phyloP scores from a whole-genome alignment of 2,329 filamentous ascomycete genomes.

The Venturia aucupariae region DNA sequence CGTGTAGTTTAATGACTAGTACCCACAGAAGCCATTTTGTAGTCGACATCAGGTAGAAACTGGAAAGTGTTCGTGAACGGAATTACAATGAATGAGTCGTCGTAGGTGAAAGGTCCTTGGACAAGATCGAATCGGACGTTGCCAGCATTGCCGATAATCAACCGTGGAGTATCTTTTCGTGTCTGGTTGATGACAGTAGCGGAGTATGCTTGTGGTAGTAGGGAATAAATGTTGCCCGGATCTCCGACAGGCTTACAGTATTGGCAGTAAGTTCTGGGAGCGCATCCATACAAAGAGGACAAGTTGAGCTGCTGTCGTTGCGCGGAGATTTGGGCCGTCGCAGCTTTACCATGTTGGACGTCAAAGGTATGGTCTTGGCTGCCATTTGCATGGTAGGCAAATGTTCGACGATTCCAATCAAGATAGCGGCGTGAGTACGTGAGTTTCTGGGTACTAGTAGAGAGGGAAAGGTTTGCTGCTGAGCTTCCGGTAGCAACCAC shows the following conservation, averaged over 20 bases:
- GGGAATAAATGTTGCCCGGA: conserved; percentile 45
- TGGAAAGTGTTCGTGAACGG: conserved; percentile 47
- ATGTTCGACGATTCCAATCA: conserved; percentile 59
- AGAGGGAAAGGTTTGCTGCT: conserved; percentile 26
- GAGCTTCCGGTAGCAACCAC: conserved; percentile 27
- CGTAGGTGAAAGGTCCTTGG: conserved; percentile 52
- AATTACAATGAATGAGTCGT: conserved; percentile 45
- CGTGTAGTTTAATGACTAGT: neutral
- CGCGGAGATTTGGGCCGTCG: conserved; percentile 42
- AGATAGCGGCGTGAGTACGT: conserved; percentile 52
- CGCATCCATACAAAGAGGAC: conserved; percentile 49
- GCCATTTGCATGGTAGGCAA: conserved; percentile 52
- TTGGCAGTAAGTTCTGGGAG: conserved; percentile 50
- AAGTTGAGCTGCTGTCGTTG: conserved; percentile 47
- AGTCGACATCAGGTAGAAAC: conserved; percentile 46
- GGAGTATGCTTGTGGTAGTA: conserved; percentile 43
- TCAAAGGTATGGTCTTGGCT: conserved; percentile 42
- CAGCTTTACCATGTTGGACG: conserved; percentile 36
- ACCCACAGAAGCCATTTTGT: conserved; percentile 30
- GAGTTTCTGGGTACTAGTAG: conserved; percentile 27
- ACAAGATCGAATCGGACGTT: conserved; percentile 53
- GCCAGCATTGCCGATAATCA: conserved; percentile 54
- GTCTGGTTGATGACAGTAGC: conserved; percentile 44
- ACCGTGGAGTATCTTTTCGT: conserved; percentile 41
- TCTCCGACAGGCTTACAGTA: conserved; percentile 45